Percentiles rank a stretch among this genome's conserved stretches.
These are phyloP conservation scores for Bipolaris sorokiniana DNA, from an alignment of 2,329 filamentous ascomycete species.

Conservation along the genomic window DNA sequence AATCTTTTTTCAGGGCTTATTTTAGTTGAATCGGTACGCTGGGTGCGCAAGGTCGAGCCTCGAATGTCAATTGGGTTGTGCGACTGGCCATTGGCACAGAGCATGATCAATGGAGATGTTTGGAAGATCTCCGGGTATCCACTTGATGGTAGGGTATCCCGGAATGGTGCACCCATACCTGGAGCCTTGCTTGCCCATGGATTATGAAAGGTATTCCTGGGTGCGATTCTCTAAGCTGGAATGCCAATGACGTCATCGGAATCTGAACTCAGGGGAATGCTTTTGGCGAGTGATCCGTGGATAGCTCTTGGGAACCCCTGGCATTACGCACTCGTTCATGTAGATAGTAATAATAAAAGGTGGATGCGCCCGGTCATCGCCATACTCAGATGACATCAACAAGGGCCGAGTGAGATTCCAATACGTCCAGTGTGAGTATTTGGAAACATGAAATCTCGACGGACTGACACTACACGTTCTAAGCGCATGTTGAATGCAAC, in stretches of 20 bases:
- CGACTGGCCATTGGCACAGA: not conserved
- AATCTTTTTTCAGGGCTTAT: not conserved
- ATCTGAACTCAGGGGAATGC: not conserved
- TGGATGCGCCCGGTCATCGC: not conserved
- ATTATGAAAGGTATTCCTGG: not conserved
- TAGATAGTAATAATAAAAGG: not conserved
- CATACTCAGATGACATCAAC: not conserved
- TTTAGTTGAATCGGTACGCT: not conserved
- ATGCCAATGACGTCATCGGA: not conserved
- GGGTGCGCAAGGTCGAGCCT: not conserved
- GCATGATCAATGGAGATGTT: not conserved
- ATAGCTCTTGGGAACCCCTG: not conserved
- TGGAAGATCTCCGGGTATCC: not conserved
- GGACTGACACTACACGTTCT: not conserved
- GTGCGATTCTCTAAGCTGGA: not conserved
- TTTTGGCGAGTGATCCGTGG: not conserved
- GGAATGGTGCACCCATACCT: not conserved
- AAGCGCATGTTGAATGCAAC: not conserved
- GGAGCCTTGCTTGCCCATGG: not conserved
- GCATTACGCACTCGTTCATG: not conserved
- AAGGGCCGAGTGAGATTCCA: not conserved
- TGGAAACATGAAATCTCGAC: not conserved
- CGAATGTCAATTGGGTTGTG: not conserved
- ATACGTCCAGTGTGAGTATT: not conserved
- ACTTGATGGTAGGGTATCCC: not conserved